Conservation (phyloP, 257 asterid species). For the Rhazya stricta region DNA sequence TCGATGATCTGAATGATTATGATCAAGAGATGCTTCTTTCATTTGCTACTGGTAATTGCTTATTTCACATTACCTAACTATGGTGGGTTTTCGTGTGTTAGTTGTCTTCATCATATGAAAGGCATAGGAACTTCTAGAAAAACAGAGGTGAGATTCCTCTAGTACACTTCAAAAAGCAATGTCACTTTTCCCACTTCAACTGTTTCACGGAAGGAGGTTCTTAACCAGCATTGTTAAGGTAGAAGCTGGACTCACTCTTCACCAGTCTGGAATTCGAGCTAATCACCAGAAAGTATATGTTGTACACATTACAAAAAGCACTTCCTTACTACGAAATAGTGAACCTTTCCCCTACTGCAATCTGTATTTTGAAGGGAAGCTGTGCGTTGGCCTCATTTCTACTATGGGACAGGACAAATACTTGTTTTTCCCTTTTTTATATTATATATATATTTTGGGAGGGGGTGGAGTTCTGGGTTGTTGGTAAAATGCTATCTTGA, state of each 20-base stretch:
- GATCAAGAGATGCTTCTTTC: conserved; percentile 99
- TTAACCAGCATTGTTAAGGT: no score
- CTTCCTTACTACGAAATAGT: no score
- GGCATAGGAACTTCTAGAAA: not conserved
- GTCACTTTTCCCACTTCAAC: no score
- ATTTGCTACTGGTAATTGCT: conserved; percentile 79
- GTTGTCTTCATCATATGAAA: not conserved
- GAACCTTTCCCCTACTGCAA: not conserved
- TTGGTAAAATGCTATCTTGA: not conserved
- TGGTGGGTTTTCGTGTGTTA: not conserved
- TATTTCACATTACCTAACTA: not conserved
- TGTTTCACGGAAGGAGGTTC: no score
- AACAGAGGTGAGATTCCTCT: not conserved
- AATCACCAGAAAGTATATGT: no score
- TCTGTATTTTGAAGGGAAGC: not conserved
- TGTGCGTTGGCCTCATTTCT: not conserved
- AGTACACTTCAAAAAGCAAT: not conserved
- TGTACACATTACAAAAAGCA: no score
- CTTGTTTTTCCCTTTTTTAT: no score
- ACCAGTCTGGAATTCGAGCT: no score
- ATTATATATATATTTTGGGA: no score
- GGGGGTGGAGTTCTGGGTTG: no score
- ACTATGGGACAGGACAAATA: no score
- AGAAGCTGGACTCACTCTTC: no score
- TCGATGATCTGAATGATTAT: conserved; percentile 82